Evolutionary conservation across 495 filamentous ascomycete genomes (phyloP).

Genomic region (Trichoderma asperelloides): DNA sequence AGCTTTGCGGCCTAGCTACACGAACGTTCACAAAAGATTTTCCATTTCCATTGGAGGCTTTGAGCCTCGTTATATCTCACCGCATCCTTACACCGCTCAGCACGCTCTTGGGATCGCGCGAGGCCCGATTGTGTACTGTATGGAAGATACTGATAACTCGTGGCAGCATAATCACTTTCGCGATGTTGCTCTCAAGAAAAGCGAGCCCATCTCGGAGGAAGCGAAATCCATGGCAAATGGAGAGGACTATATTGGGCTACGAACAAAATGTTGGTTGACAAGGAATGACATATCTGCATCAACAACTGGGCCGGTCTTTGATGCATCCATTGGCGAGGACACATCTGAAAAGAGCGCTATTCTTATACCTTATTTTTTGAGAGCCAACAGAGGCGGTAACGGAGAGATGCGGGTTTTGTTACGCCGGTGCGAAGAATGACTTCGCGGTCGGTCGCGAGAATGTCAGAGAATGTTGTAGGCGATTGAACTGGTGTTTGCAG

Average conservation of each 20-base stretch:
- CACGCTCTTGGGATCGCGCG: conserved; percentile 40
- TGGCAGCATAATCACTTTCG: conserved; percentile 52
- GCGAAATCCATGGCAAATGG: conserved; percentile 17
- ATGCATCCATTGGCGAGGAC: not conserved
- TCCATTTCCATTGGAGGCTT: conserved; percentile 26
- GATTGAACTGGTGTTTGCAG: not conserved
- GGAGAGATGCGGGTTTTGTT: conserved; percentile 44
- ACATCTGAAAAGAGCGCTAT: conserved; percentile 23
- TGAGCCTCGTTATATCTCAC: conserved; percentile 36
- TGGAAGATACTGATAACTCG: conserved; percentile 48
- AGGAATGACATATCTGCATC: not conserved
- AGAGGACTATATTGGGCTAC: not conserved
- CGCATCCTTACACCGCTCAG: conserved; percentile 45
- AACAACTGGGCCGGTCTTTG: not conserved
- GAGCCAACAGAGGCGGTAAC: conserved; percentile 41
- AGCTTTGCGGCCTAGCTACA: conserved; percentile 30
- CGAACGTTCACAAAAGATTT: conserved; percentile 20
- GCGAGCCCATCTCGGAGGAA: conserved; percentile 25
- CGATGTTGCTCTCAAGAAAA: conserved; percentile 30
- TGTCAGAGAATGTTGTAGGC: not conserved
- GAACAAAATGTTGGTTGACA: not conserved
- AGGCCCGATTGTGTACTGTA: conserved; percentile 50
- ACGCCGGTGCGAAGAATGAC: conserved; percentile 14
- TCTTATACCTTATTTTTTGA: conserved; percentile 42
- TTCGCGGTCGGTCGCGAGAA: not conserved